phyloP scores from a whole-genome alignment of 164 flowering plant species.

The Berberis thunbergii region DNA sequence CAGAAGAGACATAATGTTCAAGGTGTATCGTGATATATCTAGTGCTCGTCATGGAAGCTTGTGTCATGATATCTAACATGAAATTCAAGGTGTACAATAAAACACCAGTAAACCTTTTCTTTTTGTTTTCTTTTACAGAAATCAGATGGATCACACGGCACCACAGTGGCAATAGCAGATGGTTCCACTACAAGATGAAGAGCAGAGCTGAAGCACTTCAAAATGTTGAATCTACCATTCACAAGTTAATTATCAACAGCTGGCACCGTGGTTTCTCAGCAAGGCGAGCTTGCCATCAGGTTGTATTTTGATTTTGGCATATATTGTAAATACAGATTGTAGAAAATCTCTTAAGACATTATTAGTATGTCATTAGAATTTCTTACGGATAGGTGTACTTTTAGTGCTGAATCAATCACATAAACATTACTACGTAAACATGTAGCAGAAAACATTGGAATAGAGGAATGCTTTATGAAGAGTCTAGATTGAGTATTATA shows the following conservation, averaged over 20 bases:
- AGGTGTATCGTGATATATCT: no score
- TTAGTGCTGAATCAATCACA: no score
- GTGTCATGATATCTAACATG: no score
- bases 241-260: constrained; percentile 83
- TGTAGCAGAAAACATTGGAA: no score
- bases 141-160: constrained; percentile 52
- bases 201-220: constrained; percentile 98
- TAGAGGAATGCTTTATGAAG: no score
- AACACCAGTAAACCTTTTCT: neutral
- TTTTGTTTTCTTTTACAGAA: constrained; percentile 30
- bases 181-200: constrained; percentile 93
- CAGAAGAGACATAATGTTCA: no score
- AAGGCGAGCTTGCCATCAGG: constrained; percentile 99
- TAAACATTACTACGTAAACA: no score
- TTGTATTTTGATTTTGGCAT: constrained; percentile 2
- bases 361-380: neutral
- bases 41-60: no score
- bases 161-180: constrained; percentile 69
- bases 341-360: neutral
- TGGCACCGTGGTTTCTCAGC: constrained; percentile 98
- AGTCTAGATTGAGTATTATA: no score
- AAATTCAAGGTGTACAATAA: neutral
- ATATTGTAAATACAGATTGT: neutral
- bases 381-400: no score
- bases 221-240: constrained; percentile 96